A percentile compares a stretch with the other conserved stretches of the same genome.
phyloP scores from a whole-genome alignment of 2,329 filamentous ascomycete genomes.

The Cladorrhinum sp. region DNA sequence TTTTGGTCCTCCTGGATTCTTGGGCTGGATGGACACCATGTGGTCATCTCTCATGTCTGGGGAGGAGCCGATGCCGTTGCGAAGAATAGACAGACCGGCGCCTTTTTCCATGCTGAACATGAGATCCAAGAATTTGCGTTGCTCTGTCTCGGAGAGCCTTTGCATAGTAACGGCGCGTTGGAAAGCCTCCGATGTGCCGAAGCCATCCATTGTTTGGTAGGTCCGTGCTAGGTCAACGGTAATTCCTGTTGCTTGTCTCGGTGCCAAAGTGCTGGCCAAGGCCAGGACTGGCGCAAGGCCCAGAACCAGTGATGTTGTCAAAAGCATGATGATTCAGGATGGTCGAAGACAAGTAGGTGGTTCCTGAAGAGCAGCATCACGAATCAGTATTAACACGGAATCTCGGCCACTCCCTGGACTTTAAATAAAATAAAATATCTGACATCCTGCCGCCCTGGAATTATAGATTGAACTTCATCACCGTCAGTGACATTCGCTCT shows the following conservation, averaged over 20 bases:
- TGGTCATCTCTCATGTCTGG: slow-evolving; percentile 35
- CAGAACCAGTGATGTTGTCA: background rate
- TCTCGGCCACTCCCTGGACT: background rate
- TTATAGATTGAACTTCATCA: background rate
- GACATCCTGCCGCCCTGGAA: background rate
- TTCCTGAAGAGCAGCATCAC: too few relatives aligned
- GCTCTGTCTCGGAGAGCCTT: slow-evolving; percentile 33
- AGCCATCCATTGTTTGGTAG: slow-evolving; percentile 42
- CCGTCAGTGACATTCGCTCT: background rate
- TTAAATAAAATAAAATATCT: background rate
- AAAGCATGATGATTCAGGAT: background rate
- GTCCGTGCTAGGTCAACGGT: slow-evolving; percentile 22
- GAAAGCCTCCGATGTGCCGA: slow-evolving; percentile 41
- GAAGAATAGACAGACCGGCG: slow-evolving; percentile 38
- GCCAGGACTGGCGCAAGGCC: background rate
- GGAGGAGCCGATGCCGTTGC: slow-evolving; percentile 41
- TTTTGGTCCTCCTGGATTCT: slow-evolving; percentile 31
- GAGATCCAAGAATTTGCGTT: slow-evolving; percentile 35
- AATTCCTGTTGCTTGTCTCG: slow-evolving; percentile 29
- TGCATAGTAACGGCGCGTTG: slow-evolving; percentile 37
- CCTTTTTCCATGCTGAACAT: slow-evolving; percentile 37
- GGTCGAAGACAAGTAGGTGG: too few relatives aligned
- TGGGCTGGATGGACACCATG: slow-evolving; percentile 36
- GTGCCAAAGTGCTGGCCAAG: slow-evolving; percentile 13
- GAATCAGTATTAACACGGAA: too few relatives aligned